These are phyloP conservation scores for Wickerhamomyces sydowiorum DNA, from an alignment of 805 yeast genomes.

Conservation along the genomic window DNA sequence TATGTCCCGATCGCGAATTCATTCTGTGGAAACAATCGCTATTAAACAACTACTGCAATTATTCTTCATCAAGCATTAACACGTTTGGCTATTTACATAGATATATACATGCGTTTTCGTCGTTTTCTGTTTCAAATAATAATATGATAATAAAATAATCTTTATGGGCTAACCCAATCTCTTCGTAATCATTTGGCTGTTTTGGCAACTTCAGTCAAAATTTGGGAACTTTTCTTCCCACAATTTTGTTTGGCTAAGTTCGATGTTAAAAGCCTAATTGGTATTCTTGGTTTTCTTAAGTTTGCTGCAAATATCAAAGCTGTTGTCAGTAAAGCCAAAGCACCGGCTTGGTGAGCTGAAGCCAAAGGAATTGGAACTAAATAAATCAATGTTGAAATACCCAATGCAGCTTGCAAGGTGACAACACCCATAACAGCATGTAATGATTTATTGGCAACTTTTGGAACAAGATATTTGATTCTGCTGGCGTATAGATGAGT, in stretches of 20 bases:
- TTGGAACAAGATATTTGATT: conserved; percentile 52
- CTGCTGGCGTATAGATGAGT: conserved; percentile 63
- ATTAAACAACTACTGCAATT: neutral
- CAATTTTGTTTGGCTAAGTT: conserved; percentile 13
- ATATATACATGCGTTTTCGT: too few species aligned
- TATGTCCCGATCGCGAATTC: neutral
- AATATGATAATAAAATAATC: neutral
- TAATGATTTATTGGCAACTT: conserved; percentile 46
- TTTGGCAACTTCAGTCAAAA: conserved; percentile 31
- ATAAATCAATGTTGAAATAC: conserved; percentile 79
- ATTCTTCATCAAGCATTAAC: neutral
- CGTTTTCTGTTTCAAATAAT: too few species aligned
- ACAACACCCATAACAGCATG: conserved; percentile 79
- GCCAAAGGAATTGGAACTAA: conserved; percentile 91
- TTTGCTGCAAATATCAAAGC: conserved; percentile 58
- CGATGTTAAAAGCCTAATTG: conserved; percentile 29
- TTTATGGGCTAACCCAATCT: neutral
- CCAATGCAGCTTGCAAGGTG: conserved; percentile 75
- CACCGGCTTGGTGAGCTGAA: conserved; percentile 96
- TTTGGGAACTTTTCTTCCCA: conserved; percentile 24
- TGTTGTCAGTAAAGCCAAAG: conserved; percentile 79
- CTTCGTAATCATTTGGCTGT: conserved; percentile 17
- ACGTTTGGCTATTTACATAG: neutral
- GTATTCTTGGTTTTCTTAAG: conserved; percentile 51
- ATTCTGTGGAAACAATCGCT: neutral